These are phyloP conservation scores for Urochloa ruziziensis DNA, from an alignment of 176 grass and related monocot genomes.

Conservation along the genomic window DNA sequence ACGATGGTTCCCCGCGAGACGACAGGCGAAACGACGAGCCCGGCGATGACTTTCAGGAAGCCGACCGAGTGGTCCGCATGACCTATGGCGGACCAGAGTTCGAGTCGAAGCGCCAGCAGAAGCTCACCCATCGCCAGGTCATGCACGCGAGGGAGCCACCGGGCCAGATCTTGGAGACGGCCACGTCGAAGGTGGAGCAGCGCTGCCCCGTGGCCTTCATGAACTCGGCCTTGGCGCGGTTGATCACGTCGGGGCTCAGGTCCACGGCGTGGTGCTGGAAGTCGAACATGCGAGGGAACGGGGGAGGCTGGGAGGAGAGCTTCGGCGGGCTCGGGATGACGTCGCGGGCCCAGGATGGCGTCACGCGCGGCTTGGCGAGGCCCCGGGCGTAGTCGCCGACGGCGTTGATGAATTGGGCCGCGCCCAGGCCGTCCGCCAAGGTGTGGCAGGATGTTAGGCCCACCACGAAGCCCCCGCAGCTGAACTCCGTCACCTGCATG, in stretches of 20 bases:
- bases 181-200: slow-evolving; percentile 82
- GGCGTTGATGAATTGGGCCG: slow-evolving; percentile 81
- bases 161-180: slow-evolving; percentile 71
- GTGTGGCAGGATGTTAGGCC: slow-evolving; percentile 75
- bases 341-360: slow-evolving; percentile 59
- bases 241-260: slow-evolving; percentile 35
- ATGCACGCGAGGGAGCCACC: slow-evolving; percentile 39
- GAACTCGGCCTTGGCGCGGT: slow-evolving; percentile 51
- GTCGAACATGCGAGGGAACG: neutral
- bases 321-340: slow-evolving; percentile 30
- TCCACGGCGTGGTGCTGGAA: slow-evolving; percentile 37
- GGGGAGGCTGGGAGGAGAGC: slow-evolving; percentile 30
- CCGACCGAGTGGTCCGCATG: no score
- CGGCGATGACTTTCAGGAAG: no score
- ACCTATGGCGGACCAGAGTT: no score
- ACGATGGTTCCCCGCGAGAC: no score
- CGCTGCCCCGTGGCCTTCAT: slow-evolving; percentile 52
- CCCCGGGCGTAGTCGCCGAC: slow-evolving; percentile 61
- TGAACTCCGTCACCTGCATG: slow-evolving; percentile 78
- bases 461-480: slow-evolving; percentile 71
- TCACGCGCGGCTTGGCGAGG: slow-evolving; percentile 19
- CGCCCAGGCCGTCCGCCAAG: slow-evolving; percentile 76
- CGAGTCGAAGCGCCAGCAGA: no score
- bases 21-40: no score
- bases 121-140: slow-evolving; percentile 23